A percentile compares a stretch with the other conserved stretches of the same genome.
These are phyloP conservation scores for Hyaloscypha variabilis DNA, from an alignment of 495 filamentous ascomycete genomes.

Conservation along the genomic window DNA sequence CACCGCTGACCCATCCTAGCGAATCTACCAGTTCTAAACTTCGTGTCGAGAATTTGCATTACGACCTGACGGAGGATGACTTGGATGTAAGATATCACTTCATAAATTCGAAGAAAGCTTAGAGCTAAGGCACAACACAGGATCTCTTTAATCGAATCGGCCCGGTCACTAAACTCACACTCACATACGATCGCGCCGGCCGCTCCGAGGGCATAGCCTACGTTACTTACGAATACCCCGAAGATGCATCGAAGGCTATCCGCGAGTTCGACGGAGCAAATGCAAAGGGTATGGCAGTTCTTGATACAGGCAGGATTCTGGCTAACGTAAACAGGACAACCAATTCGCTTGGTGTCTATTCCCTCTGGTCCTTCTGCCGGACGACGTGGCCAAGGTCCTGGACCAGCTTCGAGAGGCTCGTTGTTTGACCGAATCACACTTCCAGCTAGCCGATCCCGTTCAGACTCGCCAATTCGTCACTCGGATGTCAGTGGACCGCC, in stretches of 20 bases:
- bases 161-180: conserved; percentile 65
- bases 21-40: conserved; percentile 67
- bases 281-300: conserved; percentile 63
- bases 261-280: conserved; percentile 87
- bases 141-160: conserved; percentile 82
- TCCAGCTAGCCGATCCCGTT: conserved; percentile 50
- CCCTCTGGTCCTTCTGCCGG: conserved; percentile 47
- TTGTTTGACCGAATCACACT: conserved; percentile 77
- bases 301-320: background rate
- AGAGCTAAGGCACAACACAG: conserved; percentile 44
- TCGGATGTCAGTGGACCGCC: conserved; percentile 71
- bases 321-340: conserved; percentile 57
- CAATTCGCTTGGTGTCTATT: conserved; percentile 77
- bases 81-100: conserved; percentile 62
- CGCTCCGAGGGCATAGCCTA: conserved; percentile 86
- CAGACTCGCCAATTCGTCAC: conserved; percentile 52
- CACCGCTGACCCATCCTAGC: conserved; percentile 32
- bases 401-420: conserved; percentile 55
- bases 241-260: conserved; percentile 75
- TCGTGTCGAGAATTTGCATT: conserved; percentile 90
- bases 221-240: conserved; percentile 72
- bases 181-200: conserved; percentile 88
- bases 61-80: conserved; percentile 87
- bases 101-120: background rate
- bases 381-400: conserved; percentile 61